Evolutionary conservation across 495 filamentous ascomycete species (phyloP), one percentile per base, ranked within the genome.

Genomic region (Penicillium subrubescens): DNA sequence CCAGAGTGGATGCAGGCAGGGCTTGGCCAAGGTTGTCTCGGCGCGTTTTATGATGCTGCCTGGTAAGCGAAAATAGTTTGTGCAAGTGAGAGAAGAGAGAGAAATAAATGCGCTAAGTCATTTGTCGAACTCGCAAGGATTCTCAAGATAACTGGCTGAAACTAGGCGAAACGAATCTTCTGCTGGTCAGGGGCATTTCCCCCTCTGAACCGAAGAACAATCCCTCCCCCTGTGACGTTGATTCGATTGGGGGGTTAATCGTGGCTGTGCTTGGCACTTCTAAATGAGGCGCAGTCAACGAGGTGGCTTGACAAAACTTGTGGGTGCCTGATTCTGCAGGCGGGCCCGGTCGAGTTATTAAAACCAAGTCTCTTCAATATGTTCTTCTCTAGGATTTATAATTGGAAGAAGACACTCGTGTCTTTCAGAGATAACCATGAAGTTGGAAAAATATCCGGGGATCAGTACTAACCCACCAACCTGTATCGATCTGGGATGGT

Each of bases 21-120:
- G n/a, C 25, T 35, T 17, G 19, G 33, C n/a, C n/a, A n/a, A n/a
- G 19, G 5, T 34, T n/a, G 51, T 21, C 33, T 56, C 19, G 31
- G 53, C 53, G 53, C 53, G 31, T 5, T 52, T 52, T 52, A 31
- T 52, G 48, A 52, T 52, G 53, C 33, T 56, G 53, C 53, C 53
- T 56, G n/a, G 33, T 11, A 35, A n/a, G 53, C 53, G 21, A 27
- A 34, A 27, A 8, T 1, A 33, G 15, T n/a, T 34, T 8, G 51
- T 19, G 25, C 6, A 34, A 54, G 31, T n/a, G 53, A 55, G 48
- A 52, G 31, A 21, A 11, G 21, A 19, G 15, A 17, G 5, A n/a
- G 21, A 8, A 14, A 8, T 15, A 15, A 31, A 31, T 52, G 25
- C 6, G 48, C 15, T 11, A 52, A 52, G 25, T 10, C 48, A 52